Percentiles rank a stretch among this genome's conserved stretches.
phyloP scores from a whole-genome alignment of 1,284 basidiomycete genomes.

The Leucoagaricus sp. region DNA sequence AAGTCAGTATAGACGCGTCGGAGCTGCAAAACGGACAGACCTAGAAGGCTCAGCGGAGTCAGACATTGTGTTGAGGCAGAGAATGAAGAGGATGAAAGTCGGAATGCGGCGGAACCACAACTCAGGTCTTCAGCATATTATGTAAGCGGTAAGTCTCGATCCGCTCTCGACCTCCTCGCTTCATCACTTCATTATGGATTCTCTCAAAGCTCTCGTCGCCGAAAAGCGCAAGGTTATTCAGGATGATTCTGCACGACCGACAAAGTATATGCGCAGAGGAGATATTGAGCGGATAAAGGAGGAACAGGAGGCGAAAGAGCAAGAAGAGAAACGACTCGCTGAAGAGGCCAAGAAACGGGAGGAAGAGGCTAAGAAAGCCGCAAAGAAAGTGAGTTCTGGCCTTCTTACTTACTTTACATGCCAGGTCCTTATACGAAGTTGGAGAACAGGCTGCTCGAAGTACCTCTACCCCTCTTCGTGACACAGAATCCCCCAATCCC shows the following conservation, averaged over 20 bases:
- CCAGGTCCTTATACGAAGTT: conserved; percentile 35
- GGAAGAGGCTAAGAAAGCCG: conserved; percentile 24
- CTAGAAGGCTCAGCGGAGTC: conserved; percentile 54
- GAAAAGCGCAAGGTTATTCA: conserved; percentile 78
- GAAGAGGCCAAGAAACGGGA: conserved; percentile 34
- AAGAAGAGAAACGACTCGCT: conserved; percentile 44
- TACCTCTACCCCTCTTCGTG: conserved; percentile 38
- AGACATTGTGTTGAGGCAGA: conserved; percentile 52
- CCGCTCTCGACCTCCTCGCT: conserved; percentile 2
- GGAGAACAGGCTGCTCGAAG: conserved; percentile 51
- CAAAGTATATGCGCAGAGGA: conserved; percentile 87
- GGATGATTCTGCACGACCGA: conserved; percentile 47
- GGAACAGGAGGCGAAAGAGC: conserved; percentile 57
- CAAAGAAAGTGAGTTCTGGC: conserved; percentile 44
- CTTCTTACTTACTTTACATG: neutral
- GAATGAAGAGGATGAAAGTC: conserved; percentile 29
- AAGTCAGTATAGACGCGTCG: conserved; percentile 8
- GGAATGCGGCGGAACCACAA: conserved; percentile 42
- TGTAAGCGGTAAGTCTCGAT: conserved; percentile 29
- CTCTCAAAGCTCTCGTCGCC: conserved; percentile 86
- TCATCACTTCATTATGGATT: conserved; percentile 62
- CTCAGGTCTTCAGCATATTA: conserved; percentile 29
- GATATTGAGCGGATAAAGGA: conserved; percentile 77
- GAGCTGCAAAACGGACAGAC: conserved; percentile 34
- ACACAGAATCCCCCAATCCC: conserved; percentile 51